phyloP scores from a whole-genome alignment of 768 basidiomycete species.

The Serendipita vermifera region DNA sequence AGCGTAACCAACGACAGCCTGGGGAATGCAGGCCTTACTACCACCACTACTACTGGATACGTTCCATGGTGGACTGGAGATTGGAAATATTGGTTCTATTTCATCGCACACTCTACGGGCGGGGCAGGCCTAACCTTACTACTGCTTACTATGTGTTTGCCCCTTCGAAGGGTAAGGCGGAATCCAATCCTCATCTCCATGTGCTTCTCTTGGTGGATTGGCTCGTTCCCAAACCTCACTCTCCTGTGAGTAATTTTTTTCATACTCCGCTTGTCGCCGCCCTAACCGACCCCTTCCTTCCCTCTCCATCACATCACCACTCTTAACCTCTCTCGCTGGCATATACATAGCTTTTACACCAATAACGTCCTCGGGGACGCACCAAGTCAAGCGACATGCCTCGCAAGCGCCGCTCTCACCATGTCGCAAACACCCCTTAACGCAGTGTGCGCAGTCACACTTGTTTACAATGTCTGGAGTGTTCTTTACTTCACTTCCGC shows the following conservation, averaged over 20 bases:
- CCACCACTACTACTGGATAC: background rate
- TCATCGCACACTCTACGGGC: background rate
- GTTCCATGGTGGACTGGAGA: slow-evolving; percentile 1
- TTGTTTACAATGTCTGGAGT: slow-evolving; percentile 9
- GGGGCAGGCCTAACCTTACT: background rate
- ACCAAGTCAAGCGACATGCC: background rate
- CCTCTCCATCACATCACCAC: background rate
- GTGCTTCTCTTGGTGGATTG: slow-evolving; percentile 9
- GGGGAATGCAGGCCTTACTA: too few relatives aligned
- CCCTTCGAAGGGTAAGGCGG: background rate
- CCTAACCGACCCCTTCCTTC: background rate
- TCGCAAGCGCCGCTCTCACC: slow-evolving; percentile 3
- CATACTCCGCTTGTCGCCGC: background rate
- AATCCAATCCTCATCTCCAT: slow-evolving; percentile 4
- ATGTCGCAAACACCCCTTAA: slow-evolving; percentile 7
- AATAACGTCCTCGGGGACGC: background rate
- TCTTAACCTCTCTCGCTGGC: background rate
- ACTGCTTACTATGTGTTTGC: slow-evolving; percentile 1
- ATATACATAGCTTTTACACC: slow-evolving; percentile 1
- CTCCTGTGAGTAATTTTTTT: slow-evolving; percentile 3
- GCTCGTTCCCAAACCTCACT: slow-evolving; percentile 2
- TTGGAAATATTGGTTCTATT: slow-evolving; percentile 8
- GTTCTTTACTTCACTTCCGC: background rate
- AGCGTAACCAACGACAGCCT: too few relatives aligned
- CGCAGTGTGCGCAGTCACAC: background rate